Evolutionary conservation across 164 flowering plant species (phyloP).

Genomic region (Liquidambar formosana): DNA sequence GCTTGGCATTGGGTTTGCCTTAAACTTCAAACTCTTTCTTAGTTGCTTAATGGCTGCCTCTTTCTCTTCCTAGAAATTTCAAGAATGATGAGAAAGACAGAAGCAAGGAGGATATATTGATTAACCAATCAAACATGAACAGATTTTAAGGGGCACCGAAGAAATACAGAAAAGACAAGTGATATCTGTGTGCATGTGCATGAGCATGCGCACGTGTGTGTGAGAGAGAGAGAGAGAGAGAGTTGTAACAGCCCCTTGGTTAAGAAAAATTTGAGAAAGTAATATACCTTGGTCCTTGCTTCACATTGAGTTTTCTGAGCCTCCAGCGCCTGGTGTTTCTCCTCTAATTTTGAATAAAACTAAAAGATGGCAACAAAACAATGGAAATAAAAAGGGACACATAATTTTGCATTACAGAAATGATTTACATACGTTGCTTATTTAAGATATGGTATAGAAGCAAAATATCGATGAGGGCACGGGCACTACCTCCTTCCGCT

Average conservation of each 20-base stretch:
- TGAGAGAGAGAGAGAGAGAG: background rate
- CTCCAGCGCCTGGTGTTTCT: constrained; percentile 64
- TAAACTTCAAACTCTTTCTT: constrained; percentile 44
- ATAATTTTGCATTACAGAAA: too few species aligned
- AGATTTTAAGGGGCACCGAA: background rate
- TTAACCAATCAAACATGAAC: background rate
- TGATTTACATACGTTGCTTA: too few species aligned
- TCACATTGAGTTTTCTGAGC: constrained; percentile 60
- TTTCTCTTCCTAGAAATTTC: constrained; percentile 36
- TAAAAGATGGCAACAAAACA: constrained; percentile 10
- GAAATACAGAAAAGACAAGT: background rate
- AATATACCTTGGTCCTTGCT: constrained; percentile 58
- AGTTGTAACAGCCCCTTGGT: too few species aligned
- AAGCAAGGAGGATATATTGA: background rate
- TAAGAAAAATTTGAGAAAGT: background rate
- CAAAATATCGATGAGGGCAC: background rate
- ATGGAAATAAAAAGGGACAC: background rate
- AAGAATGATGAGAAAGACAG: background rate
- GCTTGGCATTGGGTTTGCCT: constrained; percentile 54
- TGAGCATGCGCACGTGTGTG: background rate
- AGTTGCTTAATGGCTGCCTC: constrained; percentile 45
- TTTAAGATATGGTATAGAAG: too few species aligned
- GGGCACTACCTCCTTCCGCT: constrained; percentile 56
- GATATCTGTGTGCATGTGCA: background rate
- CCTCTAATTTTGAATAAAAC: constrained; percentile 67